A percentile compares a stretch with the other conserved stretches of the same genome.
Evolutionary conservation across 768 basidiomycete genomes (phyloP).

Genomic region (Termitomyces sp.): DNA sequence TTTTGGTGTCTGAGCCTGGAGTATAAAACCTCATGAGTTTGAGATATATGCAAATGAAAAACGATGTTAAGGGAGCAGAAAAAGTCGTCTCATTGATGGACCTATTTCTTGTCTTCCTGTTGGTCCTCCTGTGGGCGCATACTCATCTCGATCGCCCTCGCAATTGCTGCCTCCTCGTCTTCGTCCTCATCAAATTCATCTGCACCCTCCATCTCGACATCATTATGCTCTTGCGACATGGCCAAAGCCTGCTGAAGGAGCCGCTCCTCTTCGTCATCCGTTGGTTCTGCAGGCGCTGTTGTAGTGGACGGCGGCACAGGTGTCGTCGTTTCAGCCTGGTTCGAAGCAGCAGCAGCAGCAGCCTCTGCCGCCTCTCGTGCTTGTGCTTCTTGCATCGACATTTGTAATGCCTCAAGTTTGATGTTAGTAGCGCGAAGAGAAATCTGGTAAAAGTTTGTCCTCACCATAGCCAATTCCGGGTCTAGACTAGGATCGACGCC

Average conservation of each 20-base stretch:
- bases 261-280: slow-evolving; percentile 76
- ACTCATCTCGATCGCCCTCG: slow-evolving; percentile 90
- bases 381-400: slow-evolving; percentile 96
- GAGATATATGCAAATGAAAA: not conserved
- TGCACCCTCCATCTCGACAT: slow-evolving; percentile 48
- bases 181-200: slow-evolving; percentile 50
- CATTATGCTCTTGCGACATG: slow-evolving; percentile 54
- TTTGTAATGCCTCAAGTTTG: slow-evolving; percentile 74
- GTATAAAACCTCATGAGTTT: not conserved
- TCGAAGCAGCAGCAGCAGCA: slow-evolving; percentile 34
- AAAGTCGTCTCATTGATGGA: not conserved
- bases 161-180: slow-evolving; percentile 88
- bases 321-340: slow-evolving; percentile 33
- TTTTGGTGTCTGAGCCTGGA: not conserved
- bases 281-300: slow-evolving; percentile 38
- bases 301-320: slow-evolving; percentile 26
- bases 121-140: slow-evolving; percentile 57
- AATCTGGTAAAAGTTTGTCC: slow-evolving; percentile 18
- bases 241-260: slow-evolving; percentile 76
- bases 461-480: slow-evolving; percentile 94
- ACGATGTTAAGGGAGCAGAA: not conserved
- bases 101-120: slow-evolving; percentile 35
- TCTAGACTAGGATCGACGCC: slow-evolving; percentile 95
- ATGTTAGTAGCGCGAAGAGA: not conserved
- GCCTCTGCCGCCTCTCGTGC: slow-evolving; percentile 66